Evolutionary conservation across 768 basidiomycete genomes (phyloP).

Genomic region (Boletus sp.): DNA sequence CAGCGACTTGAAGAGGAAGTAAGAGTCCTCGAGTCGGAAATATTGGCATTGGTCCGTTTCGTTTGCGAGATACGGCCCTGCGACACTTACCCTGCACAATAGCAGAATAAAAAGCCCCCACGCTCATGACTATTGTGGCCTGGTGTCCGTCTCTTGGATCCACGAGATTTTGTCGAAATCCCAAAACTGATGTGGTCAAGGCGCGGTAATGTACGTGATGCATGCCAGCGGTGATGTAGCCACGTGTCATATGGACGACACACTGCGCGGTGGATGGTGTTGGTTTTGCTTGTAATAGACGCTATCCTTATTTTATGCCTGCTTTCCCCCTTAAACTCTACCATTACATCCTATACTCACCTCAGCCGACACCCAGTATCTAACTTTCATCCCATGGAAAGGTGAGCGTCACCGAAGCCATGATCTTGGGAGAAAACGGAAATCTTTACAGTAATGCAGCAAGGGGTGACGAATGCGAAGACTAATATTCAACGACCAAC

Average conservation of each 20-base stretch:
- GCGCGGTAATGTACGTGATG: background rate
- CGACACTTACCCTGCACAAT: slow-evolving; percentile 6
- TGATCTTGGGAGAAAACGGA: background rate
- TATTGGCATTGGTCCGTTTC: slow-evolving; percentile 49
- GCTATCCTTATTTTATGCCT: background rate
- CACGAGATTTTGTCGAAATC: background rate
- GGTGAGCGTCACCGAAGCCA: background rate
- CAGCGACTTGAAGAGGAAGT: slow-evolving; percentile 67
- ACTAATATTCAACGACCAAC: background rate
- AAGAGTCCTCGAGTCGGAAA: slow-evolving; percentile 56
- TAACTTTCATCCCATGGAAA: background rate
- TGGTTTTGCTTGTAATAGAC: background rate
- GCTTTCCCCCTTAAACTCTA: background rate
- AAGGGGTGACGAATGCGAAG: background rate
- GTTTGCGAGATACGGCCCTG: background rate
- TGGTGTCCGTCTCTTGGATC: background rate
- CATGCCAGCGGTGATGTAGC: background rate
- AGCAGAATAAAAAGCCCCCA: slow-evolving; percentile 23
- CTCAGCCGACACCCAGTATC: background rate
- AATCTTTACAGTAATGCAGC: background rate
- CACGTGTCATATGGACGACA: no score
- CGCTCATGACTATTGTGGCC: background rate
- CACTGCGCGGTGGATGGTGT: background rate
- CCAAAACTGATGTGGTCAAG: background rate
- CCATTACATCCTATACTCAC: background rate